Percentiles rank a stretch among this genome's conserved stretches.
These are phyloP conservation scores for Botryotinia calthae DNA, from an alignment of 2,329 filamentous ascomycete genomes.

Conservation along the genomic window DNA sequence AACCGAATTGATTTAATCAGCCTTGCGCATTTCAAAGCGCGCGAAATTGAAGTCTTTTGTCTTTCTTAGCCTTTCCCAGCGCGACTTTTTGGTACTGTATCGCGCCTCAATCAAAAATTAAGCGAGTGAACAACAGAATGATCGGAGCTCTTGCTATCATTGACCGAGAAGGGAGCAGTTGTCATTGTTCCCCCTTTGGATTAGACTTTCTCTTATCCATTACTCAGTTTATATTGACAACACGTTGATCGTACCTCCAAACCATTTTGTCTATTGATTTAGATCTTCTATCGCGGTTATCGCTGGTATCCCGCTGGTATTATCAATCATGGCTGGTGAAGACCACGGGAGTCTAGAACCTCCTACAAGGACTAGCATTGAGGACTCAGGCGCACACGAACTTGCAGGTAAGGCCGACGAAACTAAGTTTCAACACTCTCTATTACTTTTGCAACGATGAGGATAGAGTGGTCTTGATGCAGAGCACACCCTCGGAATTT, in stretches of 20 bases:
- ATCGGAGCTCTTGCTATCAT: slow-evolving; percentile 10
- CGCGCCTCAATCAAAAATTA: slow-evolving; percentile 22
- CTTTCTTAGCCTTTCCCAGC: slow-evolving; percentile 17
- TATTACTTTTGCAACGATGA: not conserved
- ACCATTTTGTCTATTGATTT: not conserved
- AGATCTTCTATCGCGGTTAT: slow-evolving; percentile 3
- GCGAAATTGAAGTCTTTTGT: slow-evolving; percentile 20
- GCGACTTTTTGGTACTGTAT: slow-evolving; percentile 19
- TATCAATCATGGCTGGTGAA: slow-evolving; percentile 34
- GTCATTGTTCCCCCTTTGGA: slow-evolving; percentile 7
- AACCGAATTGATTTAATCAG: slow-evolving; percentile 17
- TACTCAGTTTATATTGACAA: slow-evolving; percentile 8
- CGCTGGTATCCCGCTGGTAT: slow-evolving; percentile 3
- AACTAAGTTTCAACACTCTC: not conserved
- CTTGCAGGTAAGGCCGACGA: slow-evolving; percentile 46
- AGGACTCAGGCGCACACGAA: slow-evolving; percentile 60
- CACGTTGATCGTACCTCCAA: not conserved
- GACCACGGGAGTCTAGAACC: slow-evolving; percentile 43
- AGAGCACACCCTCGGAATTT: not conserved
- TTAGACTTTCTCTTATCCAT: slow-evolving; percentile 2
- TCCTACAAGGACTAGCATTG: slow-evolving; percentile 44
- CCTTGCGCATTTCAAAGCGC: slow-evolving; percentile 28
- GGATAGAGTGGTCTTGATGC: not conserved
- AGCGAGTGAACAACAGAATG: slow-evolving; percentile 15
- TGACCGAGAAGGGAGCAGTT: slow-evolving; percentile 13